Conservation (phyloP, 2,329 filamentous ascomycete genomes). For the Catunica adiposa region DNA sequence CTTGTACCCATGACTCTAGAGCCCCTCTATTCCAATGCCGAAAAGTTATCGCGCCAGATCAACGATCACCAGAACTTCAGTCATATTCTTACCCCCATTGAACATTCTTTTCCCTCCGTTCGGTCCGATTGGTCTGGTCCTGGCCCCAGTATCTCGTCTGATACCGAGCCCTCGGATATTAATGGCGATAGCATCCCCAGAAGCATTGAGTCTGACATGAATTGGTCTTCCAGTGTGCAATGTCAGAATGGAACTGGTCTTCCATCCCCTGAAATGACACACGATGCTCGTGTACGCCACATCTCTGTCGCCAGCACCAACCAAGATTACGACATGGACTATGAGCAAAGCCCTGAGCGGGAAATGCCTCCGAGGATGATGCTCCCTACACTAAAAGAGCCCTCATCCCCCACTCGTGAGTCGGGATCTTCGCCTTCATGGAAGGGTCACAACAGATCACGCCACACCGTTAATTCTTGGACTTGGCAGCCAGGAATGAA, state of each 20-base stretch:
- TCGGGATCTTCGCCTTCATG: slow-evolving; percentile 27
- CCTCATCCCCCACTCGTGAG: slow-evolving; percentile 22
- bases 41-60: slow-evolving; percentile 14
- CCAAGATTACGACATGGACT: slow-evolving; percentile 17
- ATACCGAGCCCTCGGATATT: neutral
- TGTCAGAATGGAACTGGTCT: slow-evolving; percentile 27
- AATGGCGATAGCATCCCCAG: slow-evolving; percentile 28
- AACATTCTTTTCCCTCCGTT: slow-evolving; percentile 40
- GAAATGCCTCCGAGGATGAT: slow-evolving; percentile 11
- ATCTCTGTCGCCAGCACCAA: slow-evolving; percentile 17
- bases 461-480: slow-evolving; percentile 44
- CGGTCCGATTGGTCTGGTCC: slow-evolving; percentile 28
- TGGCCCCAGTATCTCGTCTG: slow-evolving; percentile 19
- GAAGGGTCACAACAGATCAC: slow-evolving; percentile 40
- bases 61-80: slow-evolving; percentile 19
- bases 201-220: slow-evolving; percentile 27
- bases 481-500: slow-evolving; percentile 48
- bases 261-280: slow-evolving; percentile 21
- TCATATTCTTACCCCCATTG: slow-evolving; percentile 43
- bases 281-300: slow-evolving; percentile 22
- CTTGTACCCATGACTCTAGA: slow-evolving; percentile 34
- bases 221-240: slow-evolving; percentile 29
- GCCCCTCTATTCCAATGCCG: slow-evolving; percentile 15
- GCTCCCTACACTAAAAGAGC: slow-evolving; percentile 19
- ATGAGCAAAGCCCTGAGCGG: slow-evolving; percentile 12